phyloP scores from a whole-genome alignment of 129 eudicot genomes.

The Saussurea involucrata region DNA sequence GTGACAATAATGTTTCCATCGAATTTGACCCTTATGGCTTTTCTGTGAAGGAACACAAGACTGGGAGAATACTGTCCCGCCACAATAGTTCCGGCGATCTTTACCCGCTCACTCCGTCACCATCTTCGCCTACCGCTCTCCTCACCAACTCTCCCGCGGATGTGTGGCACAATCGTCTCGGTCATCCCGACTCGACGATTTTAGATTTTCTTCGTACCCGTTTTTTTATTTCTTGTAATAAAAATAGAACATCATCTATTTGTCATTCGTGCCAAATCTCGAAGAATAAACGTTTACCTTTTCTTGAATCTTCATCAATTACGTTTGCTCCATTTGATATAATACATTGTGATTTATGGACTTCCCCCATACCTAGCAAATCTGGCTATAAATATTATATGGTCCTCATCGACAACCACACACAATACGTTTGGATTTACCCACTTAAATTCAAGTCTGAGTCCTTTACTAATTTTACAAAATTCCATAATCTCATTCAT shows the following conservation, averaged over 20 bases:
- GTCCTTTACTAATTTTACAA: no score
- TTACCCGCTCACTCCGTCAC: not conserved
- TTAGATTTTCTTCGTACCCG: not conserved
- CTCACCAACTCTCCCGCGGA: not conserved
- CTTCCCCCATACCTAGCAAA: not conserved
- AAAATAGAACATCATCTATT: not conserved
- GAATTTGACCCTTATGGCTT: no score
- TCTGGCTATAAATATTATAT: no score
- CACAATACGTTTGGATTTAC: no score
- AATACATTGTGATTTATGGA: slow-evolving; percentile 20
- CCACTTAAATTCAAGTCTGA: no score
- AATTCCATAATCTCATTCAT: no score
- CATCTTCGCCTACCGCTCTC: not conserved
- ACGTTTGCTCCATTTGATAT: slow-evolving; percentile 17
- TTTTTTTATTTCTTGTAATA: not conserved
- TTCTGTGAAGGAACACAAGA: no score
- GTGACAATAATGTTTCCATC: no score
- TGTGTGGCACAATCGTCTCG: not conserved
- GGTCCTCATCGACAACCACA: no score
- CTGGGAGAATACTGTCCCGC: no score
- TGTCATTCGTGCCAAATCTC: not conserved
- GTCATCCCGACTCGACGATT: not conserved
- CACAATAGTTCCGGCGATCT: no score
- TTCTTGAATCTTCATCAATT: not conserved
- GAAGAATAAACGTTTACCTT: not conserved